Evolutionary conservation across 768 basidiomycete species (phyloP).

Genomic region (Pleurotus cornucopiae): DNA sequence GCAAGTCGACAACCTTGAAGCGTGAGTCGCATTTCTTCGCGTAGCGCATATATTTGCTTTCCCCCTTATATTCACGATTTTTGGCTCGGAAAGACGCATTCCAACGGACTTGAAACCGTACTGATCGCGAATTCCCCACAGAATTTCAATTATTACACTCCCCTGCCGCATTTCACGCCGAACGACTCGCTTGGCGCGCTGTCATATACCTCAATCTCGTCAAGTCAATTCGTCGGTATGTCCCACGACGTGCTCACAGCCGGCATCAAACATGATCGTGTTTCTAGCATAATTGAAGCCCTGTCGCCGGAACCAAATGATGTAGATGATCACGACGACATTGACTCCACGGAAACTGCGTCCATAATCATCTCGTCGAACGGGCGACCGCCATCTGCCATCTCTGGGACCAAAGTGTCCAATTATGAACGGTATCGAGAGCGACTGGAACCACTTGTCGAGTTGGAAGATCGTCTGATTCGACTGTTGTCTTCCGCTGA

Average conservation of each 20-base stretch:
- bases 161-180: conserved; percentile 70
- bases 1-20: conserved; percentile 85
- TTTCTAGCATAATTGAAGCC: conserved; percentile 64
- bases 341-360: conserved; percentile 44
- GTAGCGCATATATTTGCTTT: background rate
- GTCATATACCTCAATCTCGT: conserved; percentile 89
- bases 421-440: conserved; percentile 60
- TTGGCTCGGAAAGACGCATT: background rate
- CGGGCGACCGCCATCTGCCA: conserved; percentile 48
- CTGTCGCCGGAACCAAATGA: conserved; percentile 61
- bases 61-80: background rate
- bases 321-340: conserved; percentile 56
- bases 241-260: conserved; percentile 10
- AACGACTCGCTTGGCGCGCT: conserved; percentile 81
- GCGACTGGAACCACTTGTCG: conserved; percentile 62
- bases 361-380: conserved; percentile 46
- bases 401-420: conserved; percentile 44
- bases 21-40: conserved; percentile 50
- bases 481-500: conserved; percentile 64
- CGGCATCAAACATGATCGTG: conserved; percentile 13
- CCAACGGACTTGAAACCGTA: background rate
- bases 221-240: conserved; percentile 71
- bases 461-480: conserved; percentile 68
- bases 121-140: conserved; percentile 25
- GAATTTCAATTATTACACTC: conserved; percentile 84